Evolutionary conservation across 331 rosid species (phyloP).

Genomic region (Quercus tomentella): DNA sequence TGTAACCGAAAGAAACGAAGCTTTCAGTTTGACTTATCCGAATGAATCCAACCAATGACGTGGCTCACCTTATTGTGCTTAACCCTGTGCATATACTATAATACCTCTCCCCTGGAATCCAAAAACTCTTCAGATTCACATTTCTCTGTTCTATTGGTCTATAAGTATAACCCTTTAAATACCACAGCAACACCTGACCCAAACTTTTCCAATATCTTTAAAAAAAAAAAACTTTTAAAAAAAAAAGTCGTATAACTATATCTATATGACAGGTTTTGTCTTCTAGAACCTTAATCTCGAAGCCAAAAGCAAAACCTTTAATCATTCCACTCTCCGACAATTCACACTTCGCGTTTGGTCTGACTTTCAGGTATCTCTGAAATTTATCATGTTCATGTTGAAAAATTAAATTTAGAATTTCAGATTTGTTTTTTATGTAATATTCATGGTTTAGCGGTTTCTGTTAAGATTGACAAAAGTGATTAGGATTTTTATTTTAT

Average conservation of each 20-base stretch:
- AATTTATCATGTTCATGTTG: not conserved
- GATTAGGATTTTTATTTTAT: no score
- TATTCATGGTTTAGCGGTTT: not conserved
- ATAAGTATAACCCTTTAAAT: not conserved
- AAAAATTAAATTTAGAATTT: constrained; percentile 1
- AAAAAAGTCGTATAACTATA: no score
- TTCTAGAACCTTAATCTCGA: not conserved
- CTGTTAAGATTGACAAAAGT: not conserved
- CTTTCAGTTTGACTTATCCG: not conserved
- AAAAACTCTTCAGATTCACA: not conserved
- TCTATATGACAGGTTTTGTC: not conserved
- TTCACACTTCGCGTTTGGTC: not conserved
- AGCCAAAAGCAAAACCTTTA: not conserved
- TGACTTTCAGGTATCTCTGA: not conserved
- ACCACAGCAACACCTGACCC: no score
- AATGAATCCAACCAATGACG: not conserved
- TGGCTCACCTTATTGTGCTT: not conserved
- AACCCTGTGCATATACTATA: not conserved
- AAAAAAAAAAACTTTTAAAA: no score
- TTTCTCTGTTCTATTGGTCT: not conserved
- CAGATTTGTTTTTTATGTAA: not conserved
- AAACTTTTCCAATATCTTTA: no score
- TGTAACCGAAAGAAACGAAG: not conserved
- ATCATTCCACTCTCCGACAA: not conserved
- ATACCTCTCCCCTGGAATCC: not conserved